Evolutionary conservation across 2,329 filamentous ascomycete species (phyloP), one percentile per base, ranked within the genome.

Genomic region (Colletotrichum sp.): DNA sequence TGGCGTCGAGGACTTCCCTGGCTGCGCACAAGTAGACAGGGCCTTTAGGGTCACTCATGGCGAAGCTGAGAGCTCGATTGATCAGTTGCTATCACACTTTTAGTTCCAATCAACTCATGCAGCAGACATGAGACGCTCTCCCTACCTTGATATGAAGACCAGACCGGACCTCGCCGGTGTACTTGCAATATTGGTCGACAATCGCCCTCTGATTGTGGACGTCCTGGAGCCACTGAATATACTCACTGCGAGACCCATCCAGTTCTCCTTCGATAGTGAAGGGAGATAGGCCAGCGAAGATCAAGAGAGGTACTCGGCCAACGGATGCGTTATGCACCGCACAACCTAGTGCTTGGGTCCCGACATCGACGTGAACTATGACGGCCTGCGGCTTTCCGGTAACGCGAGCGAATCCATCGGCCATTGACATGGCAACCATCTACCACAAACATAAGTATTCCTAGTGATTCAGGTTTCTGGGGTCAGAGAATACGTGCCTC

Each of bases 381-480:
- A 96, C 94, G 76, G 91, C 93, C 84, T 96, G 94, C 0, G 94
- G 93, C 79, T 94, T 91, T 69, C 91, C 91, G 7, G 93, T 95
- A 49, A 95, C 84, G 34, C 94, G 90, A 49, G 95, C 94, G 81
- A 95, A 96, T 68, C 95, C 95, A 83, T 96, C 95, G 16, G 95
- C 95, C 93, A 95, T 95, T 75, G 94, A 96, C 80, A 96, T 90
- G 30, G 95, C 95, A 8, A 96, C 94, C 94, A 96, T 96, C 92
- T 95, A 94, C 6, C 32, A 4, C 32, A 34, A 34, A 7, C 13
- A 34, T 34, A 34, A 34, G 32, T 15, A 34, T 34, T 34, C 32
- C 32, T 1, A 34, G 32, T 34, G 32, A 15, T 15, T 15, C 32
- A 34, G 13, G 12, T 34, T 34, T 6, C 32, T 34, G 32, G 32